Percentiles rank a stretch among this genome's conserved stretches.
phyloP scores from a whole-genome alignment of 169 alveolate species.

The Toxoplasma gondii region DNA sequence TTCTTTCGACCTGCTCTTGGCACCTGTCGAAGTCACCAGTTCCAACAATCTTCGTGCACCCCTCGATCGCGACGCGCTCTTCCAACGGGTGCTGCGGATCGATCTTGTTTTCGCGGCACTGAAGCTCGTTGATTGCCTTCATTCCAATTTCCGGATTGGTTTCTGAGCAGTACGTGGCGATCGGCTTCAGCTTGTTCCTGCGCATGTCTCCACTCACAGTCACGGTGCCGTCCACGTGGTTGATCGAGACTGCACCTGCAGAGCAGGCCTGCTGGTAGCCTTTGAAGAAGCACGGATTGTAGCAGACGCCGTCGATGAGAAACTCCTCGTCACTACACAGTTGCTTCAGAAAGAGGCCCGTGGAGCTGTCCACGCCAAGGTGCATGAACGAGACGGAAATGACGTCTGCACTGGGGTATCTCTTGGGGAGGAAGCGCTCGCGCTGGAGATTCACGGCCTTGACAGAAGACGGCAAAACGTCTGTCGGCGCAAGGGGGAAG shows the following conservation, averaged over 20 bases:
- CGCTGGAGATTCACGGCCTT: neutral
- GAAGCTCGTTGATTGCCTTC: neutral
- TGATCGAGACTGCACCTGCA: slow-evolving; percentile 12
- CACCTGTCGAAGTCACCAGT: slow-evolving; percentile 49
- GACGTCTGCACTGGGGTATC: slow-evolving; percentile 14
- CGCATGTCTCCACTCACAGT: neutral
- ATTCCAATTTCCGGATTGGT: neutral
- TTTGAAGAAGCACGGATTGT: slow-evolving; percentile 45
- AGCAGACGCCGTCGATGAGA: slow-evolving; percentile 35
- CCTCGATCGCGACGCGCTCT: slow-evolving; percentile 6
- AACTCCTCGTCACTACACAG: neutral
- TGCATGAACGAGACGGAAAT: slow-evolving; percentile 46
- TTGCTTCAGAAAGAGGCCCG: slow-evolving; percentile 33
- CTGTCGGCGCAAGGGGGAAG: neutral
- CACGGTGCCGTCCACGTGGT: neutral
- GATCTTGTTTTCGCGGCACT: neutral
- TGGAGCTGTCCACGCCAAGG: slow-evolving; percentile 44
- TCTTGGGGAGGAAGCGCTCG: neutral
- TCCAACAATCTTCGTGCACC: slow-evolving; percentile 40
- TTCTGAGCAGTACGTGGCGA: slow-evolving; percentile 33
- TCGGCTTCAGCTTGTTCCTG: slow-evolving; percentile 26
- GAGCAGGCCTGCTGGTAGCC: slow-evolving; percentile 40
- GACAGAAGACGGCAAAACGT: slow-evolving; percentile 15
- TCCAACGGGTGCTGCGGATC: slow-evolving; percentile 33
- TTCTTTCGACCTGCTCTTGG: neutral